These are phyloP conservation scores for Mycena pura DNA, from an alignment of 768 basidiomycete species.

Conservation along the genomic window DNA sequence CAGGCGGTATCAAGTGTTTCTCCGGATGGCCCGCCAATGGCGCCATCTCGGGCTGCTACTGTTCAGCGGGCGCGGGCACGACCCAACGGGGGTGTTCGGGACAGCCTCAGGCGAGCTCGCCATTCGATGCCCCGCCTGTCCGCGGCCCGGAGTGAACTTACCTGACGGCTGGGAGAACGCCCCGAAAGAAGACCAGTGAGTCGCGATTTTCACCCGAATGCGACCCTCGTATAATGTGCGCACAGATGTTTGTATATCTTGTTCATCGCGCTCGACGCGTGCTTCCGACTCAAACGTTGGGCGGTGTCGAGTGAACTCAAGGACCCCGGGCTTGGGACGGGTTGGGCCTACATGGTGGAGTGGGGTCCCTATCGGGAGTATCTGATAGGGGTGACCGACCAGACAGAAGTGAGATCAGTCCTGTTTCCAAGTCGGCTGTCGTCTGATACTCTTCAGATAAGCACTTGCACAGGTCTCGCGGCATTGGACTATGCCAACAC, in stretches of 20 bases:
- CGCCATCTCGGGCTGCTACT: no score
- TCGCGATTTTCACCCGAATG: no score
- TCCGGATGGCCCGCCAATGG: no score
- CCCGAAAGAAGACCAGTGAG: no score
- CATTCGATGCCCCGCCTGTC: no score
- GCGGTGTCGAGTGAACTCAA: not conserved
- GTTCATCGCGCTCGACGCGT: not conserved
- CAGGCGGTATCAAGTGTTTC: no score
- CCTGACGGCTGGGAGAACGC: no score
- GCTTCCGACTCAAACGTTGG: not conserved
- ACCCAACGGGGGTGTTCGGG: no score
- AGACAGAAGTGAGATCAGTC: slow-evolving; percentile 14
- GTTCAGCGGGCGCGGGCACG: no score
- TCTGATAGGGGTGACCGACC: slow-evolving; percentile 1
- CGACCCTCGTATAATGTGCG: no score
- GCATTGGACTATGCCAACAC: slow-evolving; percentile 22
- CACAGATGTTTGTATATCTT: not conserved
- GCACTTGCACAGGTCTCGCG: slow-evolving; percentile 20
- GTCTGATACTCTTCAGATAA: slow-evolving; percentile 8
- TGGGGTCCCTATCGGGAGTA: not conserved
- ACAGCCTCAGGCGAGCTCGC: no score
- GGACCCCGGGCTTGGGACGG: not conserved
- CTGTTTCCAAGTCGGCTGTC: not conserved
- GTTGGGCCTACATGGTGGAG: not conserved
- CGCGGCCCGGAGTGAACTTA: no score